These are phyloP conservation scores for Sergeia podlipaevii DNA, from an alignment of 208 protist genomes.

Conservation along the genomic window DNA sequence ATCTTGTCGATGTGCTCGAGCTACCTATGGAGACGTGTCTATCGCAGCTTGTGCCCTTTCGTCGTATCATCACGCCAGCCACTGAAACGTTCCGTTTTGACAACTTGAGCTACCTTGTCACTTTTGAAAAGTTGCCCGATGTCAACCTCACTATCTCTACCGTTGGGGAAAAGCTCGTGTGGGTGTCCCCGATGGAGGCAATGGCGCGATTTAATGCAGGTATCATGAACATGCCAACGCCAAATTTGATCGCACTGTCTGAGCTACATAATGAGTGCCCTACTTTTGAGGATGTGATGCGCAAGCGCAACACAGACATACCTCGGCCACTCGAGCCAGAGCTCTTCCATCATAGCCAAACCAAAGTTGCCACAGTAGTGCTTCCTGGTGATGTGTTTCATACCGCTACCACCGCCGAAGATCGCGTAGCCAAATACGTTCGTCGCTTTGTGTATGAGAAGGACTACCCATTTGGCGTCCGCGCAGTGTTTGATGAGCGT, in stretches of 20 bases:
- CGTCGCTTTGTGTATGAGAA: slow-evolving; percentile 84
- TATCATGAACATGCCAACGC: slow-evolving; percentile 89
- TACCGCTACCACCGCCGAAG: slow-evolving; percentile 56
- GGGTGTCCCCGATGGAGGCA: slow-evolving; percentile 89
- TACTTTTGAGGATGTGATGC: slow-evolving; percentile 69
- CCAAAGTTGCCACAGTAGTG: slow-evolving; percentile 73
- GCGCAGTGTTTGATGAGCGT: slow-evolving; percentile 81
- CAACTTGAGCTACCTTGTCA: slow-evolving; percentile 66
- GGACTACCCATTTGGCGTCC: slow-evolving; percentile 81
- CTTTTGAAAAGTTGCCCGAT: slow-evolving; percentile 75
- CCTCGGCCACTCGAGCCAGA: slow-evolving; percentile 52
- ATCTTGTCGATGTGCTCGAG: slow-evolving; percentile 80
- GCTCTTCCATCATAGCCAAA: slow-evolving; percentile 67
- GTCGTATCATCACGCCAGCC: slow-evolving; percentile 65
- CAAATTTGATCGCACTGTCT: slow-evolving; percentile 76
- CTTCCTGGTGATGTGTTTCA: slow-evolving; percentile 79
- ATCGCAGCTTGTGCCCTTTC: slow-evolving; percentile 67
- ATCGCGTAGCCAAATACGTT: slow-evolving; percentile 54
- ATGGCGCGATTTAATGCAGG: slow-evolving; percentile 88
- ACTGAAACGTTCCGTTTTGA: slow-evolving; percentile 86
- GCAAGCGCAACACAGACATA: slow-evolving; percentile 34
- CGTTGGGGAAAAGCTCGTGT: slow-evolving; percentile 70
- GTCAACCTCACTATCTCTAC: slow-evolving; percentile 76
- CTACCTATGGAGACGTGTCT: slow-evolving; percentile 81
- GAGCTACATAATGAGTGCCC: slow-evolving; percentile 84